Evolutionary conservation across 805 yeast species (phyloP).

Genomic region (Cyberlindnera amylophila): DNA sequence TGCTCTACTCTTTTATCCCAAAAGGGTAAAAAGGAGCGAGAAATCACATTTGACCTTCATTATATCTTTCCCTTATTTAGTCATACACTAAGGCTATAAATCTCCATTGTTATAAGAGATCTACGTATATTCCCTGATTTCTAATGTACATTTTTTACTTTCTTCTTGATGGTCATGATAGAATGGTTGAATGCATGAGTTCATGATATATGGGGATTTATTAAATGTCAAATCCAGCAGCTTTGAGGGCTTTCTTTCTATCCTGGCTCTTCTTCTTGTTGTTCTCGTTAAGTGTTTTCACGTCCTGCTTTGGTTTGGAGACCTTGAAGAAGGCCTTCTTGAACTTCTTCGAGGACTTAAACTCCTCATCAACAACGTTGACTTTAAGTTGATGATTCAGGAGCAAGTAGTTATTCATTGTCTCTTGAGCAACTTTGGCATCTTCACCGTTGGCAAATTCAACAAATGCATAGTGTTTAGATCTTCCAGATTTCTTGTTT

Average conservation of each 20-base stretch:
- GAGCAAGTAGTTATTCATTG: conserved; percentile 91
- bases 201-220: no score
- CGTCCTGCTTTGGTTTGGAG: conserved; percentile 29
- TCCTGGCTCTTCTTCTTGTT: conserved; percentile 31
- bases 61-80: no score
- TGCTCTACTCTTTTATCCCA: conserved; percentile 1
- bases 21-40: conserved; percentile 1
- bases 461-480: conserved; percentile 87
- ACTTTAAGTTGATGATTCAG: conserved; percentile 86
- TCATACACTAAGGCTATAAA: no score
- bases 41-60: no score
- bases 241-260: conserved; percentile 31
- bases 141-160: conserved; percentile 1
- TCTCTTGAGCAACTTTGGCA: conserved; percentile 86
- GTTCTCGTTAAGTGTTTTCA: conserved; percentile 30
- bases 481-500: conserved; percentile 84
- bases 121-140: no score
- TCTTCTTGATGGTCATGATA: no score
- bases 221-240: conserved; percentile 36
- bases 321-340: conserved; percentile 32
- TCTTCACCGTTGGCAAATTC: conserved; percentile 74
- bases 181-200: no score
- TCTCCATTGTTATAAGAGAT: no score
- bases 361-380: conserved; percentile 47
- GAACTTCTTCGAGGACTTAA: conserved; percentile 34